Conservation (phyloP, 805 yeast genomes). For the Kodamaea kakaduensis region DNA sequence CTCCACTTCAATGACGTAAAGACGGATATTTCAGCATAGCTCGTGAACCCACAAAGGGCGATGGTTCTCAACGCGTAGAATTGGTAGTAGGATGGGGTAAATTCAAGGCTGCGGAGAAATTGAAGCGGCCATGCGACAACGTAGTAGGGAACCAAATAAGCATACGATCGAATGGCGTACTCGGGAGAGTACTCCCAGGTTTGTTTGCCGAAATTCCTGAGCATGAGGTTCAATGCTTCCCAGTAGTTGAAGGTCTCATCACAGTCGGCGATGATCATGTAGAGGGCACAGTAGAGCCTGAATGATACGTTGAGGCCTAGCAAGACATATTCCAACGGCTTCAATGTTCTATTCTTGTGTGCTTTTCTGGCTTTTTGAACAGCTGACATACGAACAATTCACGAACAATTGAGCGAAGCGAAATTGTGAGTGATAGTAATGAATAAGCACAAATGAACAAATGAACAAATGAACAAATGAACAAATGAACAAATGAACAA, state of each 20-base stretch:
- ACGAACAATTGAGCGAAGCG: too few relatives aligned
- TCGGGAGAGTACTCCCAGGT: conserved; percentile 97
- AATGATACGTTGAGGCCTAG: conserved; percentile 14
- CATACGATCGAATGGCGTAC: conserved; percentile 83
- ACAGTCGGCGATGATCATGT: conserved; percentile 80
- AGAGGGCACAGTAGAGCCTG: conserved; percentile 40
- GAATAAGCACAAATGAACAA: too few relatives aligned
- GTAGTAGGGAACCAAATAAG: conserved; percentile 57
- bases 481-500: too few relatives aligned
- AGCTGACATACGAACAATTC: background rate
- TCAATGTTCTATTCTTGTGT: background rate
- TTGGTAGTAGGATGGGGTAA: conserved; percentile 18
- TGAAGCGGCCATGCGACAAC: conserved; percentile 23
- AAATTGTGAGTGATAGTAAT: too few relatives aligned
- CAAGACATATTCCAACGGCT: conserved; percentile 1
- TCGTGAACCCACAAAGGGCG: conserved; percentile 34
- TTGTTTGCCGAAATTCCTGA: conserved; percentile 83
- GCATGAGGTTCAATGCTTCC: conserved; percentile 82
- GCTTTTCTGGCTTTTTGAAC: background rate
- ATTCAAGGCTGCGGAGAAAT: conserved; percentile 14
- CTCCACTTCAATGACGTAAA: conserved; percentile 37
- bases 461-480: too few relatives aligned
- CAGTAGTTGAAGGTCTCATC: conserved; percentile 92
- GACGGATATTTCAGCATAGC: conserved; percentile 51
- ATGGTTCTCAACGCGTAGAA: conserved; percentile 55